Percentiles rank a stretch among this genome's conserved stretches.
These are phyloP conservation scores for Blastobotrys attinorum DNA, from an alignment of 805 yeast species.

Conservation along the genomic window DNA sequence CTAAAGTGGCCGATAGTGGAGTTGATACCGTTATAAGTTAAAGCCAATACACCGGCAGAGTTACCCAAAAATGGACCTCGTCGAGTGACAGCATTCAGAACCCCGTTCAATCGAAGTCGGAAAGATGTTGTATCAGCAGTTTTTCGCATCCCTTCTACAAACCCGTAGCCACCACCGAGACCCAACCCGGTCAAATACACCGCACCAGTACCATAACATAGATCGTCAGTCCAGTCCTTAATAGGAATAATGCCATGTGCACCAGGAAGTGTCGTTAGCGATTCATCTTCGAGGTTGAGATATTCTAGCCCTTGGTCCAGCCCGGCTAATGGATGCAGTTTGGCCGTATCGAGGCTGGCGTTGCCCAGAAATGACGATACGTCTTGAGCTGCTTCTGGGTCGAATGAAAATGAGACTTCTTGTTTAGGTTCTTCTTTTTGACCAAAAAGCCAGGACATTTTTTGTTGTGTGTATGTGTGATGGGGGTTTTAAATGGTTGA, in stretches of 20 bases:
- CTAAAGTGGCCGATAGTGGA: conserved; percentile 69
- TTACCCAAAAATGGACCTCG: conserved; percentile 96
- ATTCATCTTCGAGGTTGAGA: conserved; percentile 81
- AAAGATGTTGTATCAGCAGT: conserved; percentile 71
- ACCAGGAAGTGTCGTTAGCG: conserved; percentile 69
- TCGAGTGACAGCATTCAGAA: conserved; percentile 85
- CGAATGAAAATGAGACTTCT: conserved; percentile 45
- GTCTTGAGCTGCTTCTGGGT: conserved; percentile 55
- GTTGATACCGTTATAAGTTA: conserved; percentile 80
- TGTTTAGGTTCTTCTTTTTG: conserved; percentile 14
- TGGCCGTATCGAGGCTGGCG: conserved; percentile 58
- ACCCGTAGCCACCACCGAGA: conserved; percentile 81
- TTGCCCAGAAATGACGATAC: conserved; percentile 54
- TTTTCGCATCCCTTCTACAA: conserved; percentile 74
- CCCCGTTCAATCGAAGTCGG: conserved; percentile 77
- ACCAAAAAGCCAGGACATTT: conserved; percentile 25
- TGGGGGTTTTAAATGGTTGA: not conserved
- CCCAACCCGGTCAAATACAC: conserved; percentile 79
- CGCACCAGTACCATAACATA: conserved; percentile 96
- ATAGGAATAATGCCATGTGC: conserved; percentile 87
- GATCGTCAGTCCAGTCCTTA: conserved; percentile 96
- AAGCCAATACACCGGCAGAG: conserved; percentile 88
- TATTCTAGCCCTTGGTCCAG: conserved; percentile 84
- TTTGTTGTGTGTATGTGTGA: not conserved
- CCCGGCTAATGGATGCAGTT: conserved; percentile 88